Percentiles rank a stretch among this genome's conserved stretches.
These are phyloP conservation scores for Zygosaccharomyces pseudorouxii DNA, from an alignment of 805 yeast species.

Conservation along the genomic window DNA sequence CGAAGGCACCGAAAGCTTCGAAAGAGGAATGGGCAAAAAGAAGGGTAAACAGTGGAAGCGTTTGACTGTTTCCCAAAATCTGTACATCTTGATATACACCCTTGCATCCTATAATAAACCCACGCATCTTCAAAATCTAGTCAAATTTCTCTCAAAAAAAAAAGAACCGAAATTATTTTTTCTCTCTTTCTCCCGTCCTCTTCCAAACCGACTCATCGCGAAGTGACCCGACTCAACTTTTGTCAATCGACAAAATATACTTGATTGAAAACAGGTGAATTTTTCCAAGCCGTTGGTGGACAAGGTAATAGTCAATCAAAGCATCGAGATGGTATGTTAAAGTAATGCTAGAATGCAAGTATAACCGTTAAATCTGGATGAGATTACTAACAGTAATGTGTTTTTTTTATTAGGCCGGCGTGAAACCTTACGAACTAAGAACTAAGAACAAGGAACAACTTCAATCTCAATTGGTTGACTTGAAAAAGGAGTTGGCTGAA, in stretches of 20 bases:
- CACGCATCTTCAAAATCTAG: neutral
- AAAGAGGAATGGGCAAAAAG: neutral
- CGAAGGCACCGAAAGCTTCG: neutral
- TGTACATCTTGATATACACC: neutral
- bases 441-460: constrained; percentile 96
- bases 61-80: neutral
- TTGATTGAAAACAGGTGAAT: neutral
- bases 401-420: constrained; percentile 56
- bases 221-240: neutral
- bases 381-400: constrained; percentile 10
- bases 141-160: neutral
- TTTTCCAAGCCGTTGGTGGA: neutral
- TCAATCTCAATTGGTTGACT: constrained; percentile 88
- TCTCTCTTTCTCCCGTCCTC: neutral
- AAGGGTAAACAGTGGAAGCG: neutral
- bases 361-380: neutral
- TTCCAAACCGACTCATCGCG: neutral
- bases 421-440: constrained; percentile 94
- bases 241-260: constrained; percentile 3
- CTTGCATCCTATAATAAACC: neutral
- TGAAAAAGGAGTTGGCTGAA: constrained; percentile 93
- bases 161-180: neutral
- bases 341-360: neutral
- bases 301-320: neutral
- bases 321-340: constrained; percentile 6